phyloP scores from a whole-genome alignment of 2,329 filamentous ascomycete genomes.

The Claviceps spartinae region DNA sequence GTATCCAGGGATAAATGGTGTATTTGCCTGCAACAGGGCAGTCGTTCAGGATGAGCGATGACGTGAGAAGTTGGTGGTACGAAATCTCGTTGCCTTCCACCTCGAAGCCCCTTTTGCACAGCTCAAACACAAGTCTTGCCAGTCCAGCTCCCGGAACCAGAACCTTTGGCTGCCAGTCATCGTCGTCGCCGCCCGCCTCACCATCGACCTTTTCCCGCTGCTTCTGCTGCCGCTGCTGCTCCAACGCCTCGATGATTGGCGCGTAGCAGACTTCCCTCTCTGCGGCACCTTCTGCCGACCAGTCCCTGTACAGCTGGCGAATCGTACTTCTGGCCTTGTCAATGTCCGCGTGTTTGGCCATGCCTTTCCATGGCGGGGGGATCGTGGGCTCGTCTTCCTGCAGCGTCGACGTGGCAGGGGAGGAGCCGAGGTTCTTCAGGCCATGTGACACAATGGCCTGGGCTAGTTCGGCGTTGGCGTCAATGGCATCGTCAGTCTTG shows the following conservation, averaged over 20 bases:
- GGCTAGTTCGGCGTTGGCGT: conserved; percentile 72
- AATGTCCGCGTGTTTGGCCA: conserved; percentile 60
- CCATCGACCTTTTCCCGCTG: conserved; percentile 22
- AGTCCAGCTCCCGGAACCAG: conserved; percentile 84
- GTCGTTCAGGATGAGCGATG: conserved; percentile 60
- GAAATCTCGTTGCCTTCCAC: conserved; percentile 92
- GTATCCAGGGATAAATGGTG: conserved; percentile 70
- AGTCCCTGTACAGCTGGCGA: conserved; percentile 89
- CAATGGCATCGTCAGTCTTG: conserved; percentile 75
- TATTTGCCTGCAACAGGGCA: conserved; percentile 48
- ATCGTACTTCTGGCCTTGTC: conserved; percentile 89
- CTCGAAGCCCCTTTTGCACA: conserved; percentile 58
- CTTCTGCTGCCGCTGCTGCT: conserved; percentile 26
- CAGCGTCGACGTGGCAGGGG: conserved; percentile 24
- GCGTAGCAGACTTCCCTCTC: conserved; percentile 70
- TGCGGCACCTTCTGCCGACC: conserved; percentile 61
- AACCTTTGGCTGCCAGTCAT: conserved; percentile 41
- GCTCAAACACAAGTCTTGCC: conserved; percentile 77
- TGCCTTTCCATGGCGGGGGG: conserved; percentile 52
- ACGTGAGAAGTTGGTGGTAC: conserved; percentile 89
- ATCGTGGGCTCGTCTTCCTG: conserved; percentile 28
- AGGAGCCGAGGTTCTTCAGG: conserved; percentile 47
- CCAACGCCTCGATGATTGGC: conserved; percentile 56
- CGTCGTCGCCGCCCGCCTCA: conserved; percentile 8
- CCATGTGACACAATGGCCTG: conserved; percentile 62